Evolutionary conservation across 2,329 filamentous ascomycete genomes (phyloP).

Genomic region (Fonsecaea multimorphosa): DNA sequence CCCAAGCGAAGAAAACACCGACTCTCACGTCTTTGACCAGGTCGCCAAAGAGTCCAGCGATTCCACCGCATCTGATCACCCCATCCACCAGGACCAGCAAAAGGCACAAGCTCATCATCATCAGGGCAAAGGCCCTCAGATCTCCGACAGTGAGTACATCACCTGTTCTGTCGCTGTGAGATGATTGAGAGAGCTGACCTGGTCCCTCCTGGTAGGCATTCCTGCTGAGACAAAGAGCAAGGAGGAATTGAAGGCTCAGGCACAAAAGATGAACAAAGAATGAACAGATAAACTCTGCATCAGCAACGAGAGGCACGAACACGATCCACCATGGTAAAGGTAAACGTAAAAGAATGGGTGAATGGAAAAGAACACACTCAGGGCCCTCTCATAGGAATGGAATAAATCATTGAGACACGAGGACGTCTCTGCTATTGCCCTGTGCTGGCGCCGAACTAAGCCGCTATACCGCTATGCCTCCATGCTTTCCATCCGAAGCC

Average conservation of each 20-base stretch:
- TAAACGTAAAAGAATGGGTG: neutral
- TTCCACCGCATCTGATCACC: slow-evolving; percentile 47
- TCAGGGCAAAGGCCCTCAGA: slow-evolving; percentile 54
- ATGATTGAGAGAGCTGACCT: slow-evolving; percentile 39
- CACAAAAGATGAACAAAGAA: slow-evolving; percentile 71
- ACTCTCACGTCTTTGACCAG: slow-evolving; percentile 44
- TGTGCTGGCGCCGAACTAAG: neutral
- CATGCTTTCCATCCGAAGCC: neutral
- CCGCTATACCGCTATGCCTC: neutral
- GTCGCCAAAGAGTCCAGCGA: slow-evolving; percentile 48
- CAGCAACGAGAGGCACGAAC: neutral
- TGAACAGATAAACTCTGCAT: slow-evolving; percentile 64
- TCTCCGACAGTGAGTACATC: slow-evolving; percentile 49
- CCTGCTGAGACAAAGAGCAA: slow-evolving; percentile 57
- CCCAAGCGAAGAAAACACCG: slow-evolving; percentile 47
- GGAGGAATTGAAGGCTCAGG: slow-evolving; percentile 70
- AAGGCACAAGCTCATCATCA: slow-evolving; percentile 46
- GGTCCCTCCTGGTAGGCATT: slow-evolving; percentile 44
- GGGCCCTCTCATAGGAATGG: slow-evolving; percentile 2
- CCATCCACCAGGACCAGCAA: slow-evolving; percentile 41
- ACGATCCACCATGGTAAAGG: neutral
- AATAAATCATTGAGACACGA: slow-evolving; percentile 15
- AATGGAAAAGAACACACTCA: neutral
- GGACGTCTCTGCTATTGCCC: neutral
- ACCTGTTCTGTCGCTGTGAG: slow-evolving; percentile 55